Evolutionary conservation across 148 eudicot genomes (phyloP).

Genomic region (Camellia japonica): DNA sequence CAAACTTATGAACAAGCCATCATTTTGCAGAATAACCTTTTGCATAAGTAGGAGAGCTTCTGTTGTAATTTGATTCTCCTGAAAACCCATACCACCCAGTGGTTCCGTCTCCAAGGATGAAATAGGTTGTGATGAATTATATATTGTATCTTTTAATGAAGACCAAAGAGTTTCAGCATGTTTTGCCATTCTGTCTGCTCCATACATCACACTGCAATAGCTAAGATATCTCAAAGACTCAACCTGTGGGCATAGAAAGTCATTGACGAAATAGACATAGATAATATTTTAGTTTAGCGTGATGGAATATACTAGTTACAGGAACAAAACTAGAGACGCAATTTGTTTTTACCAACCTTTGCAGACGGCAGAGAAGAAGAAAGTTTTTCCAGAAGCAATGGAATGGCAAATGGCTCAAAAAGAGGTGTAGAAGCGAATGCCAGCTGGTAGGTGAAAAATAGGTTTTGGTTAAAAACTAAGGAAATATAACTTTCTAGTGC

Average conservation of each 20-base stretch:
- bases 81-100: slow-evolving; percentile 33
- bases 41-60: slow-evolving; percentile 76
- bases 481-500: neutral
- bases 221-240: slow-evolving; percentile 83
- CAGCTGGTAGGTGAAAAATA: slow-evolving; percentile 42
- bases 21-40: slow-evolving; percentile 45
- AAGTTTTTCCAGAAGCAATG: slow-evolving; percentile 87
- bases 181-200: slow-evolving; percentile 61
- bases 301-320: slow-evolving; percentile 2
- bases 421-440: slow-evolving; percentile 78
- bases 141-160: slow-evolving; percentile 53
- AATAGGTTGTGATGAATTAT: slow-evolving; percentile 32
- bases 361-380: slow-evolving; percentile 77
- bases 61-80: slow-evolving; percentile 55
- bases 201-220: slow-evolving; percentile 66
- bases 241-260: slow-evolving; percentile 41
- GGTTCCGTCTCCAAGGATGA: slow-evolving; percentile 29
- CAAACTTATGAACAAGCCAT: slow-evolving; percentile 45
- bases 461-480: slow-evolving; percentile 7
- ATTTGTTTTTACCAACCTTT: slow-evolving; percentile 49
- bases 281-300: slow-evolving; percentile 5
- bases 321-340: slow-evolving; percentile 8
- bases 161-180: slow-evolving; percentile 69
- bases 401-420: slow-evolving; percentile 84
- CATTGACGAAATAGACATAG: slow-evolving; percentile 10